Percentiles rank a stretch among this genome's conserved stretches.
phyloP scores from a whole-genome alignment of 257 asterid genomes.

The Ilex asprella region DNA sequence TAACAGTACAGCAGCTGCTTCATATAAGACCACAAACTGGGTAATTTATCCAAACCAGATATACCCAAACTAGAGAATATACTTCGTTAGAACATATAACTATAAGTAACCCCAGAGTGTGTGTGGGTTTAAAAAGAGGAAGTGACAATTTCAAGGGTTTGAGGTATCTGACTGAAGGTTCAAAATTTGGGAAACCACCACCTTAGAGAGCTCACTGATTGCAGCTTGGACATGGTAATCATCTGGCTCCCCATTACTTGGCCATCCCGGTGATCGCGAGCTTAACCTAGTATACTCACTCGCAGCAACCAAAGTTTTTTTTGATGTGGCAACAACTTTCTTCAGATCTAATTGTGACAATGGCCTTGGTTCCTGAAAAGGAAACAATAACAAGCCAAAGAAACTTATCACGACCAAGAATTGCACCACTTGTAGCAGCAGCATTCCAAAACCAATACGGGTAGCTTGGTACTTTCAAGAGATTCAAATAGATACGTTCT shows the following conservation, averaged over 20 bases:
- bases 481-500: too few relatives aligned
- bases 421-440: too few relatives aligned
- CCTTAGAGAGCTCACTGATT: constrained; percentile 44
- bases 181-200: constrained; percentile 49
- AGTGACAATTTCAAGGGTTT: constrained; percentile 27
- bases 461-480: too few relatives aligned
- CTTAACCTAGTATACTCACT: constrained; percentile 46
- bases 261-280: constrained; percentile 33
- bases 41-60: too few relatives aligned
- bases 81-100: too few relatives aligned
- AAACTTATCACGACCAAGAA: too few relatives aligned
- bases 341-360: constrained; percentile 61
- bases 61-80: too few relatives aligned
- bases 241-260: constrained; percentile 31
- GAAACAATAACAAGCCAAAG: background rate
- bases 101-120: too few relatives aligned
- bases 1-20: too few relatives aligned
- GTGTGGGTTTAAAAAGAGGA: background rate
- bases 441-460: too few relatives aligned
- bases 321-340: constrained; percentile 46
- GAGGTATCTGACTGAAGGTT: constrained; percentile 39
- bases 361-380: constrained; percentile 59
- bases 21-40: too few relatives aligned
- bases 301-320: constrained; percentile 65
- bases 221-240: constrained; percentile 55